These are phyloP conservation scores for Pythium dissotocum DNA, from an alignment of 352 stramenopile species.

Conservation along the genomic window DNA sequence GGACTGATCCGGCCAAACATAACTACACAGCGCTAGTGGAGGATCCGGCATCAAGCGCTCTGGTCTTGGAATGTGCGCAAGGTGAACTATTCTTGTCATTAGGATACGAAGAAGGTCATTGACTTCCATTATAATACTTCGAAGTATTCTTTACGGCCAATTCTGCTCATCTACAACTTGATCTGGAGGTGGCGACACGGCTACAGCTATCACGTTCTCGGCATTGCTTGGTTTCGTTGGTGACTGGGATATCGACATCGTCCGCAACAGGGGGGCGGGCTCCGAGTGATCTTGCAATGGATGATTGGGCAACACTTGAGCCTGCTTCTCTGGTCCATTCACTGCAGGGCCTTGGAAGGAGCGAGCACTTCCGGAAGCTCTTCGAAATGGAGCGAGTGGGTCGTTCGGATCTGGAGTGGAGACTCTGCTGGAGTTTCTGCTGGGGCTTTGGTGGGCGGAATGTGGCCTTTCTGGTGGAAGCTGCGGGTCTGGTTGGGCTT, in stretches of 20 bases:
- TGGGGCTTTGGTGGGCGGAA: background rate
- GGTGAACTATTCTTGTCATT: background rate
- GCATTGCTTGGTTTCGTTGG: background rate
- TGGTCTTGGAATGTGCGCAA: background rate
- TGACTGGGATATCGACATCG: background rate
- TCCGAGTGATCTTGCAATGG: background rate
- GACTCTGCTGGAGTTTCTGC: background rate
- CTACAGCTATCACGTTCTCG: background rate
- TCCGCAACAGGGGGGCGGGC: background rate
- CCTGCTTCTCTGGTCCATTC: background rate
- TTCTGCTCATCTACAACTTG: background rate
- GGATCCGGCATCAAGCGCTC: background rate
- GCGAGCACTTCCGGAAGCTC: background rate
- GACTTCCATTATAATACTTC: background rate
- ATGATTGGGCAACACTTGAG: background rate
- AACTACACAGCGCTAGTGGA: background rate
- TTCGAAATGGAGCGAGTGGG: background rate
- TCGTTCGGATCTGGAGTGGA: background rate
- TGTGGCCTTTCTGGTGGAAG: background rate
- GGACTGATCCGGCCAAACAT: background rate
- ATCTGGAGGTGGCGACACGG: background rate
- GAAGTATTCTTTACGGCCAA: background rate
- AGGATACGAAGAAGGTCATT: background rate
- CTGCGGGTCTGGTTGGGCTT: background rate
- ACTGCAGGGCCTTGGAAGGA: slow-evolving; percentile 3